Percentiles rank a stretch among this genome's conserved stretches.
These are phyloP conservation scores for Yueomyces sinensis DNA, from an alignment of 805 yeast species.

Conservation along the genomic window DNA sequence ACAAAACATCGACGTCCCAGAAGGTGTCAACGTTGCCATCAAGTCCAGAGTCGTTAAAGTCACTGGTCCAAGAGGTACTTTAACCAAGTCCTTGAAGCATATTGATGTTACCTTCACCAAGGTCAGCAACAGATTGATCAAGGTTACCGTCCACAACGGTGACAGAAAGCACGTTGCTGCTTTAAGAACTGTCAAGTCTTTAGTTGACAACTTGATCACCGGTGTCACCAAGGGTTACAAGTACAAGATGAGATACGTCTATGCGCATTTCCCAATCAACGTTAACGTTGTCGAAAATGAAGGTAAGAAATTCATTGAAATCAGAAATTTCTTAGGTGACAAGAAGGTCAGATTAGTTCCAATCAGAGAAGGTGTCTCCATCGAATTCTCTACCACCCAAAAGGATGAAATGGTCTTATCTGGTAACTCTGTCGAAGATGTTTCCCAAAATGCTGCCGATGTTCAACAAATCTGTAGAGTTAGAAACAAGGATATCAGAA, in stretches of 20 bases:
- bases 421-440: conserved; percentile 60
- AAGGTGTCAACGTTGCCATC: conserved; percentile 83
- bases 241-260: conserved; percentile 99
- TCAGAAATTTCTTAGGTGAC: conserved; percentile 99
- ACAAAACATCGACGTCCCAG: conserved; percentile 76
- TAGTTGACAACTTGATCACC: conserved; percentile 84
- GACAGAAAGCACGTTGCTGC: conserved; percentile 99
- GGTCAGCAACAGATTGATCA: conserved; percentile 45
- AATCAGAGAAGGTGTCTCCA: conserved; percentile 80
- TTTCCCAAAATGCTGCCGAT: conserved; percentile 97
- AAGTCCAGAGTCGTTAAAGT: conserved; percentile 84
- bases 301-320: conserved; percentile 67
- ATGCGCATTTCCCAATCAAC: conserved; percentile 99
- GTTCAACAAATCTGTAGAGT: conserved; percentile 96
- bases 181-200: conserved; percentile 94
- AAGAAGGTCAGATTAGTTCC: conserved; percentile 86
- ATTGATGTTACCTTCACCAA: conserved; percentile 87
- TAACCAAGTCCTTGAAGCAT: conserved; percentile 85
- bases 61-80: conserved; percentile 95
- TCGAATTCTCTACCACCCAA: conserved; percentile 67
- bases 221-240: conserved; percentile 99
- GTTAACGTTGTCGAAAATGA: conserved; percentile 81
- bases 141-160: conserved; percentile 93
- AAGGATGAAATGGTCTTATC: conserved; percentile 89
- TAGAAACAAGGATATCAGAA: conserved; percentile 99